phyloP scores from a whole-genome alignment of 2,329 filamentous ascomycete species.

The Annulohypoxylon truncatum region DNA sequence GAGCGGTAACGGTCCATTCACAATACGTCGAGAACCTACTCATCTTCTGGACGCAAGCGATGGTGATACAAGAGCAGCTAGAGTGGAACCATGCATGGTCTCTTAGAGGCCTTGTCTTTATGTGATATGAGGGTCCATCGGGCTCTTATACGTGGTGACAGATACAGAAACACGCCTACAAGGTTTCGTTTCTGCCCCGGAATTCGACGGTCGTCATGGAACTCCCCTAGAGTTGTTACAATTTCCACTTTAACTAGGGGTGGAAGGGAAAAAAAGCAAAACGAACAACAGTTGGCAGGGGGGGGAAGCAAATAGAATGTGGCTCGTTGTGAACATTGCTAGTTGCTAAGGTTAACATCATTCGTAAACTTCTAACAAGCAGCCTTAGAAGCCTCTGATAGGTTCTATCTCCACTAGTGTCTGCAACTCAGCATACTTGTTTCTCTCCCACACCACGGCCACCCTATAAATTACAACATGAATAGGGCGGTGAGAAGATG shows the following conservation, averaged over 20 bases:
- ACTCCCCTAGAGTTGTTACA: not conserved
- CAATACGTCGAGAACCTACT: slow-evolving; percentile 37
- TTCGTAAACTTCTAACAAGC: not conserved
- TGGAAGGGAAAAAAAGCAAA: slow-evolving; percentile 19
- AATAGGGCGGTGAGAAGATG: slow-evolving; percentile 24
- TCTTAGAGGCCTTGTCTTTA: not conserved
- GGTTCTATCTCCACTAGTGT: slow-evolving; percentile 16
- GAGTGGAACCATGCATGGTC: not conserved
- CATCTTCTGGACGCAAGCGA: slow-evolving; percentile 17
- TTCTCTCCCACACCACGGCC: not conserved
- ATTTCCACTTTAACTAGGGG: slow-evolving; percentile 8
- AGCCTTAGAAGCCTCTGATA: slow-evolving; percentile 13
- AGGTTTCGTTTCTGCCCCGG: not conserved
- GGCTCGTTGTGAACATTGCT: not conserved
- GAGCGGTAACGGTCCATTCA: slow-evolving; percentile 32
- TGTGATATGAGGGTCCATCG: not conserved
- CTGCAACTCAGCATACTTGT: slow-evolving; percentile 25
- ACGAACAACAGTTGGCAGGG: not conserved
- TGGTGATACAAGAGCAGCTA: not conserved
- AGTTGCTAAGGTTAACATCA: not conserved
- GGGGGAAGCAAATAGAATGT: not conserved
- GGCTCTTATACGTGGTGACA: slow-evolving; percentile 4
- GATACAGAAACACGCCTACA: not conserved
- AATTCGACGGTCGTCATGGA: not conserved
- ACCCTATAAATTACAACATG: not conserved